Conservation (phyloP, 176 grass and related monocot species). For the Rhipidocladum racemiflorum region DNA sequence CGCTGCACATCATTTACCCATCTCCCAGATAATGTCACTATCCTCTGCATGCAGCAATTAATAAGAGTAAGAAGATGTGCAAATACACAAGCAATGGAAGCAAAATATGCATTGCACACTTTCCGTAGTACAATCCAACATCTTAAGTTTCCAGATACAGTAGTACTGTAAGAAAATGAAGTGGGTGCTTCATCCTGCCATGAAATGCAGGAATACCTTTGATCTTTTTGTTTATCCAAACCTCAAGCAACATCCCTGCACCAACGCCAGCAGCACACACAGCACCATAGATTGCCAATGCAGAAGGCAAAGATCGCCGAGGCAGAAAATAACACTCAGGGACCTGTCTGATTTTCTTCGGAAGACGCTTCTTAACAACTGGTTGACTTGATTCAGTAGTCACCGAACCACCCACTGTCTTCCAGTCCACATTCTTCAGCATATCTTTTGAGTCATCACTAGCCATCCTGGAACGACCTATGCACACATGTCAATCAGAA, state of each 20-base stretch:
- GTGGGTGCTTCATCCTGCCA: background rate
- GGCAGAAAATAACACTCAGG: constrained; percentile 89
- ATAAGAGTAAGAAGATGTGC: constrained; percentile 31
- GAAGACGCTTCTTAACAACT: constrained; percentile 72
- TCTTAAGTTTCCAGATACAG: background rate
- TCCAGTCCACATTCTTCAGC: constrained; percentile 70
- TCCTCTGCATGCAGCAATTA: constrained; percentile 69
- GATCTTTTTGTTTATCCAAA: constrained; percentile 92
- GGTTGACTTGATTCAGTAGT: constrained; percentile 44
- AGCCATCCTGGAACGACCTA: constrained; percentile 42
- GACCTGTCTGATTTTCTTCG: constrained; percentile 92
- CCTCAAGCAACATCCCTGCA: constrained; percentile 74
- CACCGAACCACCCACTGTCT: constrained; percentile 46
- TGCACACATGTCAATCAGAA: constrained; percentile 8
- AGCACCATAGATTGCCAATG: constrained; percentile 59
- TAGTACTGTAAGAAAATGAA: background rate
- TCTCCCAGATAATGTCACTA: constrained; percentile 70
- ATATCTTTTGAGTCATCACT: constrained; percentile 58
- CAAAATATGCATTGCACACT: background rate
- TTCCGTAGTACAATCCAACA: background rate
- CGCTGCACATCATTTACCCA: constrained; percentile 42
- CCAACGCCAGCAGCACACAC: constrained; percentile 65
- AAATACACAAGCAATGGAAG: constrained; percentile 2
- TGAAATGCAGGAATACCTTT: constrained; percentile 52
- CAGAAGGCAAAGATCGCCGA: constrained; percentile 47